Evolutionary conservation across 306 rosid genomes (phyloP), one percentile per base, ranked within the genome.

Genomic region (Mimosa bimucronata): DNA sequence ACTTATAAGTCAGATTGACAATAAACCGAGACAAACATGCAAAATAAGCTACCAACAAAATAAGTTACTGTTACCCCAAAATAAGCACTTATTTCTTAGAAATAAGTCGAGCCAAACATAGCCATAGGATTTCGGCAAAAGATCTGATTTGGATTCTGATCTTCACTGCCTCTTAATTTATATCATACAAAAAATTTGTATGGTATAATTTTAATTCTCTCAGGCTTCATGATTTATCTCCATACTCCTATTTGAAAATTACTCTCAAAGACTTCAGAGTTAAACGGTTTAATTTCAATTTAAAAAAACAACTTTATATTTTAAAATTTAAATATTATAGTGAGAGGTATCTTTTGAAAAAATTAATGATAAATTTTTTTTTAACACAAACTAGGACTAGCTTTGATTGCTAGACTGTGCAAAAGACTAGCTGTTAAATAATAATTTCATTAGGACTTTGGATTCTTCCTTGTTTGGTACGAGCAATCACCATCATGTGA

Each of bases 131-230:
- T 66, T 66, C 21, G 44, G 23, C 29, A 34, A 64, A 26, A 19
- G 40, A 60, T 41, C 79, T 16, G n/a, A 16, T 42, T 44, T 79
- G 41, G 26, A 61, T 12, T 31, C 69, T 53, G 26, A 65, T 50
- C 26, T 11, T 68, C 37, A 34, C 61, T 28, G 10, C 4, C 50
- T 34, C 38, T 34, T n/a, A n/a, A n/a, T n/a, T 34, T 34, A 2
- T 34, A 34, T 34, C 38, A 34, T 2, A 34, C 5, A 34, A 34
- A 34, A 34, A 34, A 34, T 44, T 71, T 50, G 15, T 16, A 50
- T 10, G 26, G 25, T 19, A n/a, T n/a, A 8, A 7, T 53, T 53
- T 53, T 53, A 53, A n/a, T 8, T 6, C 9, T 53, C 25, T 7
- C 0, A 53, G 60, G 60, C 60, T 53, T 19, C 60, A 7, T 55